These are phyloP conservation scores for Biscogniauxia mediterranea DNA, from an alignment of 2,329 filamentous ascomycete genomes.

Conservation along the genomic window DNA sequence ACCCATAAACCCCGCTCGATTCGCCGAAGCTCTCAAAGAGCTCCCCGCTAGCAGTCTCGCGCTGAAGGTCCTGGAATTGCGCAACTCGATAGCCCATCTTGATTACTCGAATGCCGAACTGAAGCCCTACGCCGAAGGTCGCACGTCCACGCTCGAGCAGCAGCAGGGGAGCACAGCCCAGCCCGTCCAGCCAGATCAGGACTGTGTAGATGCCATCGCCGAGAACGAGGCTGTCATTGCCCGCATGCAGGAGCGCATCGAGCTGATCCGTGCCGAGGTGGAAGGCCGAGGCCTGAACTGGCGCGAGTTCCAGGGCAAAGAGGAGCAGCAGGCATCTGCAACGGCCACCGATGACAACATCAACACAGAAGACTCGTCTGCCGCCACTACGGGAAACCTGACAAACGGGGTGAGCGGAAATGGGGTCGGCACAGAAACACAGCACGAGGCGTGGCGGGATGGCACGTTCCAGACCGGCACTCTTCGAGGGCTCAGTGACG, in stretches of 20 bases:
- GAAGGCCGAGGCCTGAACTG: conserved; percentile 55
- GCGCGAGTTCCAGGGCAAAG: conserved; percentile 53
- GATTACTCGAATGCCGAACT: conserved; percentile 73
- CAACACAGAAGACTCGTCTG: not conserved
- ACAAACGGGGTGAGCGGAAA: conserved; percentile 30
- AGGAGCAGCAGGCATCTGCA: conserved; percentile 34
- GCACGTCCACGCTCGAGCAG: conserved; percentile 32
- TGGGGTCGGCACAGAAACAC: conserved; percentile 12
- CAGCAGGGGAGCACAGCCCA: conserved; percentile 17
- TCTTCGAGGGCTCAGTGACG: conserved; percentile 54
- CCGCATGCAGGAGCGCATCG: conserved; percentile 65
- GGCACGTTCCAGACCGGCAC: conserved; percentile 63
- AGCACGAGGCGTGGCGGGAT: conserved; percentile 55
- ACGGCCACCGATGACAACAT: conserved; percentile 2
- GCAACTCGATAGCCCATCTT: conserved; percentile 72
- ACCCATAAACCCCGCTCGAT: conserved; percentile 62
- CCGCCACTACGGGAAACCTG: conserved; percentile 4
- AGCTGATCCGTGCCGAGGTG: conserved; percentile 63
- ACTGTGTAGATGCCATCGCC: conserved; percentile 70
- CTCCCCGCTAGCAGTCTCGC: conserved; percentile 66
- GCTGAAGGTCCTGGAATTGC: conserved; percentile 72
- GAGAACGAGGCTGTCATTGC: conserved; percentile 70
- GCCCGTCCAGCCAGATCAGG: conserved; percentile 54
- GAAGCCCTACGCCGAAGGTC: conserved; percentile 61
- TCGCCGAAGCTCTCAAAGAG: conserved; percentile 65